Percentiles rank a stretch among this genome's conserved stretches.
These are phyloP conservation scores for Aspergillus sp. DNA, from an alignment of 2,329 filamentous ascomycete genomes.

Conservation along the genomic window DNA sequence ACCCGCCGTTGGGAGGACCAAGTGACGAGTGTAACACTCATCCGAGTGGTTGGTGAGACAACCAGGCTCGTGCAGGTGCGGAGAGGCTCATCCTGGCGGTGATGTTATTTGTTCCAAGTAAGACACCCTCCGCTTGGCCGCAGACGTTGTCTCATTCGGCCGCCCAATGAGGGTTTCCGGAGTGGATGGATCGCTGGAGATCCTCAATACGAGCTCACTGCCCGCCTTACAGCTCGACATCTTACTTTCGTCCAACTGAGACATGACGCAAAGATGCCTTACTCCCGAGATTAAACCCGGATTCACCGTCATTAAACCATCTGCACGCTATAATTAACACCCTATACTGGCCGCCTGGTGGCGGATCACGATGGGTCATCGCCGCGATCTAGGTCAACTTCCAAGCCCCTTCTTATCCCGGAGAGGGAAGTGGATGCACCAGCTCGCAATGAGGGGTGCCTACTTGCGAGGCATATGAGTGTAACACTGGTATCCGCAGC, in stretches of 20 bases:
- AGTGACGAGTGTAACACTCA: conserved; percentile 5
- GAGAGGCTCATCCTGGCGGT: not conserved
- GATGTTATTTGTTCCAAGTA: conserved; percentile 1
- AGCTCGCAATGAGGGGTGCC: not conserved
- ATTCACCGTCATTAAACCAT: conserved; percentile 2
- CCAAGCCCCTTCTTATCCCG: not conserved
- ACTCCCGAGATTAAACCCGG: not conserved
- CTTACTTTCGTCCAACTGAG: conserved; percentile 1
- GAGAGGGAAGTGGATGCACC: not conserved
- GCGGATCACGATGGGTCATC: not conserved
- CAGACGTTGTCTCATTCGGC: conserved; percentile 6
- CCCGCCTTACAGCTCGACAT: conserved; percentile 5
- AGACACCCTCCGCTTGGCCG: conserved; percentile 8
- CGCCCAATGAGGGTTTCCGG: not conserved
- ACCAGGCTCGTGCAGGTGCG: conserved; percentile 3
- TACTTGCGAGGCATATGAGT: not conserved
- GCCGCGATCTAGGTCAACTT: not conserved
- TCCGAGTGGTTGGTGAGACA: not conserved
- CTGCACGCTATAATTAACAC: not conserved
- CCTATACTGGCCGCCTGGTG: not conserved
- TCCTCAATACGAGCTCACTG: not conserved
- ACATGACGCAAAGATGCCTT: conserved; percentile 11
- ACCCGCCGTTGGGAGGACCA: not conserved
- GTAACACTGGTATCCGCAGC: not conserved
- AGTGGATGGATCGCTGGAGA: not conserved